Base-by-base conservation (phyloP, 352 stramenopile genomes). In the Poterioochromonas sp. region DNA sequence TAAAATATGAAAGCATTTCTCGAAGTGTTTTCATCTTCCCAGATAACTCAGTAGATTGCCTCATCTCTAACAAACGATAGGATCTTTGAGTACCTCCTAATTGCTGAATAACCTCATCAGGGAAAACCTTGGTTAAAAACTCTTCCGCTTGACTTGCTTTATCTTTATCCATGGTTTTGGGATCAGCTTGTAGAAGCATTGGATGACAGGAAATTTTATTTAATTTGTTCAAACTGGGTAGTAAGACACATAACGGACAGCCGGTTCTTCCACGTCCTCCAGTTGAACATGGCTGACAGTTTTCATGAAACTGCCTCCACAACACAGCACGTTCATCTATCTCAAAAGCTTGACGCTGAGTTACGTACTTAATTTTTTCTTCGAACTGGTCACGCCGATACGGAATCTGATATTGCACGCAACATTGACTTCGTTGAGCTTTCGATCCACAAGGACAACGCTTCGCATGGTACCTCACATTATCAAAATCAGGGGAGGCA, bases 191-290 rank as follows among this genome's bases (percentile, higher is more conserved):
- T 0, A 87, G 76, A n/a, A 85, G 49, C 22, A 69, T 73, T 29
- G 85, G 79, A 73, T 87, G 84, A 65, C 83, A 87, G 65, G 83
- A 76, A 22, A 86, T 68, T 73, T 87, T 83, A 35, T 73, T 51
- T 15, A 87, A 80, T 37, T 82, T 79, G n/a, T 43, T 62, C 22
- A 84, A 20, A 37, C 83, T 8, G 1, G 80, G 60, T 22, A 85
- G 64, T 29, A 80, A 49, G 37, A 84, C 54, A 60, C 82, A 86
- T 12, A 40, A 73, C 44, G 80, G 80, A 77, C 84, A 87, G 29
- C 58, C 78, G 22, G 58, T 62, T 77, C 47, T 15, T 15, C 47
- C 47, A 26, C 26, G 15, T 15, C 47, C 47, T 15, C 47, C 47
- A 26, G 47, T 58, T 15, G 47, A 58, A 39, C 84, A 86, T 29